Percentiles rank a stretch among this genome's conserved stretches.
Evolutionary conservation across 2,329 filamentous ascomycete species (phyloP).

Genomic region (Calonectria ilicicola): DNA sequence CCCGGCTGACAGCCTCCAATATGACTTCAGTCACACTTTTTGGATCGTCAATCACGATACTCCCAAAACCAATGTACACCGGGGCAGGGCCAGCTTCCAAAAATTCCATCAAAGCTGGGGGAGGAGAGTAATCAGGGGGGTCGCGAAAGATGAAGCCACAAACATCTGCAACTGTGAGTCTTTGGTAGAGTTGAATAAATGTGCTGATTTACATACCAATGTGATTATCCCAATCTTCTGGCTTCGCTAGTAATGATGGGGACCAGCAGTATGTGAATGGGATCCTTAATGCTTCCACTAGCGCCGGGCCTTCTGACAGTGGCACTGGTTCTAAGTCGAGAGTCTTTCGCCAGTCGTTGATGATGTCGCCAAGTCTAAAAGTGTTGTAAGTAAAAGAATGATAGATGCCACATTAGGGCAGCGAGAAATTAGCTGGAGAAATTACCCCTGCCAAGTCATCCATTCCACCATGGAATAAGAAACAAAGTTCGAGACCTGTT

Average conservation of each 20-base stretch:
- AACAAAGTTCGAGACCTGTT: slow-evolving; percentile 74
- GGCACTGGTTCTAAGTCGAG: slow-evolving; percentile 25
- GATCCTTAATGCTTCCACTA: slow-evolving; percentile 74
- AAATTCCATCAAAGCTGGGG: slow-evolving; percentile 65
- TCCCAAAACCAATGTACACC: slow-evolving; percentile 80
- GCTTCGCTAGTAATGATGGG: slow-evolving; percentile 73
- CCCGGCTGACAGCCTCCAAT: slow-evolving; percentile 71
- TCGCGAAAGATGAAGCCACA: slow-evolving; percentile 76
- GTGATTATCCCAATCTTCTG: slow-evolving; percentile 71
- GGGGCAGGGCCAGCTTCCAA: slow-evolving; percentile 67
- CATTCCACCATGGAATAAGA: slow-evolving; percentile 80
- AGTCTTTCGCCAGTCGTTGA: slow-evolving; percentile 26
- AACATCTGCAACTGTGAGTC: slow-evolving; percentile 47
- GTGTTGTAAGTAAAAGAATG: too few species aligned
- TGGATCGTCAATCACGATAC: slow-evolving; percentile 78
- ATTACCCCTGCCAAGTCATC: slow-evolving; percentile 78
- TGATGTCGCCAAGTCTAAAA: slow-evolving; percentile 28
- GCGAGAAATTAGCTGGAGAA: too few species aligned
- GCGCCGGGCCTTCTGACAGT: slow-evolving; percentile 74
- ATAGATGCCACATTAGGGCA: too few species aligned
- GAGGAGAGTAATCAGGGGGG: slow-evolving; percentile 65
- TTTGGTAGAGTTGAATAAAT: neutral
- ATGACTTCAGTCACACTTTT: slow-evolving; percentile 74
- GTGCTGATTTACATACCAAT: slow-evolving; percentile 57
- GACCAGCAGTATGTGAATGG: slow-evolving; percentile 87